Base-by-base conservation (phyloP, 1,284 basidiomycete genomes). In the Xerocomus nothofagi region DNA sequence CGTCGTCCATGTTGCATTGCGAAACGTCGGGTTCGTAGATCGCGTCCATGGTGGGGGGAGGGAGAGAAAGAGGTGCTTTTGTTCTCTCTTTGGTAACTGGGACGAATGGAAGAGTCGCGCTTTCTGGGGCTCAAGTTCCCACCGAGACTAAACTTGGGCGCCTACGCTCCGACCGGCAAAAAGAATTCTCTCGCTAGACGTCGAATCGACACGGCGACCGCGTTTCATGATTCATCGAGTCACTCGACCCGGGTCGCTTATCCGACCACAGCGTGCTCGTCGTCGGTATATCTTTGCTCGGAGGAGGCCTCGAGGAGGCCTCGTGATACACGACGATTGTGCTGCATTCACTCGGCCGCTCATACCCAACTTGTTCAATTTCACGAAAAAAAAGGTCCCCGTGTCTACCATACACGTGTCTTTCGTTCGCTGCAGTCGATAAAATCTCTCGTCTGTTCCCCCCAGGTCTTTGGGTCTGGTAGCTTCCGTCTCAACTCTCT, bases 71-170 rank as follows among this genome's bases (percentile, higher is more conserved):
- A 39, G 9, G 50, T 60, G 62, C 67, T 67, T 66, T n/a, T 66
- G 67, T 66, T 54, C 64, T 68, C 65, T 51, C 54, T 70, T 70
- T 70, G 64, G 64, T n/a, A 61, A 60, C 45, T 61, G 42, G 47
- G 57, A 29, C 64, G 63, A 69, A 62, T 53, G 52, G 56, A 68
- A 63, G 55, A 55, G 51, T 50, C 39, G 40, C 44, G 52, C 53
- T 56, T 64, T 63, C 59, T 60, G 44, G 60, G 51, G 55, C 44
- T 49, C 43, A 47, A n/a, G 46, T 67, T 68, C 66, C 63, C 67
- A 69, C 67, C 63, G 24, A 59, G 44, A 47, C 33, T 49, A 32
- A 49, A 29, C 49, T 50, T 49, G 33, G 41, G 56, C 56, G 59
- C 30, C 33, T n/a, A n/a, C n/a, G n/a, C n/a, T n/a, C n/a, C n/a